phyloP scores from a whole-genome alignment of 1,139 yeast genomes.

The Citeromyces hawaiiensis region DNA sequence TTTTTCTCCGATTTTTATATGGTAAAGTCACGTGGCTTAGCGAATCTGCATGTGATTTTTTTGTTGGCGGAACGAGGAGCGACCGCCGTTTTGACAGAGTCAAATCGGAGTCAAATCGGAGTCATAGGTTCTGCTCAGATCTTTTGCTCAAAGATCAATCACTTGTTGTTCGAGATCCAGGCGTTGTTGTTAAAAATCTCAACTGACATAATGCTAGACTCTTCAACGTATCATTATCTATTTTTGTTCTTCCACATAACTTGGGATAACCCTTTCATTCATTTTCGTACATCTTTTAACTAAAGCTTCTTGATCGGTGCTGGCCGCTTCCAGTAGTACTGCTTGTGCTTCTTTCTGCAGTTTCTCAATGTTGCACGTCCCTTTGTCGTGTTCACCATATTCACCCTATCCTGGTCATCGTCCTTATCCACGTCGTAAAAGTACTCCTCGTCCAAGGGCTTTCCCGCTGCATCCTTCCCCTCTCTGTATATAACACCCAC shows the following conservation, averaged over 20 bases:
- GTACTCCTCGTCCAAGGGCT: constrained; percentile 84
- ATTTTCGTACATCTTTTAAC: background rate
- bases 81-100: background rate
- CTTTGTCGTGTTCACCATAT: constrained; percentile 60
- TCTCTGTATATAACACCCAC: constrained; percentile 76
- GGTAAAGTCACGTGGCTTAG: background rate
- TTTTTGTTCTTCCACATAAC: too few species aligned
- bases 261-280: too few species aligned
- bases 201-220: too few species aligned
- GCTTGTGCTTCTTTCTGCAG: constrained; percentile 90
- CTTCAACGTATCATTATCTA: too few species aligned
- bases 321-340: constrained; percentile 79
- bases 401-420: constrained; percentile 51
- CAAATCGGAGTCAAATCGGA: background rate
- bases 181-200: too few species aligned
- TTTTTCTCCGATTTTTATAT: background rate
- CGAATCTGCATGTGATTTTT: background rate
- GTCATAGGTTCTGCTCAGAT: too few species aligned
- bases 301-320: constrained; percentile 8
- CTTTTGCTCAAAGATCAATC: too few species aligned
- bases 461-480: constrained; percentile 96
- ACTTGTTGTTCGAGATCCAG: too few species aligned
- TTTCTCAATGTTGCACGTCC: constrained; percentile 67
- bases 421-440: constrained; percentile 83
- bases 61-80: background rate